phyloP scores from a whole-genome alignment of 805 yeast genomes.

The Isabelozyma rhagii region DNA sequence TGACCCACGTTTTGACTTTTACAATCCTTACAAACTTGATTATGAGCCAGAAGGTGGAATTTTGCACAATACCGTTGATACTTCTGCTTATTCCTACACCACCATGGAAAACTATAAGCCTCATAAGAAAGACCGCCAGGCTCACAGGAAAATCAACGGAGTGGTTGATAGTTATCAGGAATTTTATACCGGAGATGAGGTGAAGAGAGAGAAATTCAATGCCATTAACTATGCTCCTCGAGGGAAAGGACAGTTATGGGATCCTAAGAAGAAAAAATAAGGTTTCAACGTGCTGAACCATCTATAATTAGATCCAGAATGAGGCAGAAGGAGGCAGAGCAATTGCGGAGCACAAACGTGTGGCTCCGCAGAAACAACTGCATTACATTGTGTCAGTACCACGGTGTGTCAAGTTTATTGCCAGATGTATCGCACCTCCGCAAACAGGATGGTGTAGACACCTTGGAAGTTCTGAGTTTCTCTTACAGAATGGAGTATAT shows the following conservation, averaged over 20 bases:
- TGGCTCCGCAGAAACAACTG: too few species aligned
- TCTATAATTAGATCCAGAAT: too few species aligned
- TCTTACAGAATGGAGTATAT: too few species aligned
- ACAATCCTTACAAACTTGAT: neutral
- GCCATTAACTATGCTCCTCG: conserved; percentile 57
- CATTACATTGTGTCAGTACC: too few species aligned
- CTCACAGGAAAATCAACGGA: conserved; percentile 5
- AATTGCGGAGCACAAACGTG: too few species aligned
- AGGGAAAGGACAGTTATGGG: conserved; percentile 60
- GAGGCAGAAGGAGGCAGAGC: too few species aligned
- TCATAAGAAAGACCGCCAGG: neutral
- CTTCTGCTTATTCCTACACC: conserved; percentile 25
- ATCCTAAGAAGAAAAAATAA: conserved; percentile 24
- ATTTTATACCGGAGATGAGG: conserved; percentile 10
- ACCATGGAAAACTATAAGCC: neutral
- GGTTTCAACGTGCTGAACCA: too few species aligned
- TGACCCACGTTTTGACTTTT: conserved; percentile 26
- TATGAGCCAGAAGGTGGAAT: conserved; percentile 21
- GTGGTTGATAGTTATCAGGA: conserved; percentile 4
- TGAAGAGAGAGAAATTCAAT: conserved; percentile 43
- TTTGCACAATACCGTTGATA: conserved; percentile 32
- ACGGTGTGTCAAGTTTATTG: too few species aligned
- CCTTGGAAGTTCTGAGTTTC: too few species aligned
- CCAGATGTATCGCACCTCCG: too few species aligned
- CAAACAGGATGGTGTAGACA: too few species aligned